Percentiles rank a stretch among this genome's conserved stretches.
phyloP scores from a whole-genome alignment of 345 rosid species.

The Syzygium jambos region DNA sequence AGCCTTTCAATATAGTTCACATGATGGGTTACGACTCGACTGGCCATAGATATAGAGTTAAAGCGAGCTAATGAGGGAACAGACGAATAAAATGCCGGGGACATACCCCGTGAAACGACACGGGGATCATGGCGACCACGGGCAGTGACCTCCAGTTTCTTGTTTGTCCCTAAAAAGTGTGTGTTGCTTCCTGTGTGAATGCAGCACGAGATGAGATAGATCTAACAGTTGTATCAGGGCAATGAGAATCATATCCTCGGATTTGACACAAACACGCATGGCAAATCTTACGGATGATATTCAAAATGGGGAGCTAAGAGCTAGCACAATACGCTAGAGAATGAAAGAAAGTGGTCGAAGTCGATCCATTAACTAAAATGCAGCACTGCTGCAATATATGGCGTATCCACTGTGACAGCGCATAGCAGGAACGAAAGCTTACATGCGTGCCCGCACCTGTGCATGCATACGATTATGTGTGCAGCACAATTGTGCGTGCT shows the following conservation, averaged over 20 bases:
- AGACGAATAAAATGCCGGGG: not conserved
- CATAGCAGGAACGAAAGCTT: not conserved
- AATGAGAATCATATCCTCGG: not conserved
- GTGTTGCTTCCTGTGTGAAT: conserved; percentile 56
- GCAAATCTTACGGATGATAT: not conserved
- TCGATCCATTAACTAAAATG: not conserved
- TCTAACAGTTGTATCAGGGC: not conserved
- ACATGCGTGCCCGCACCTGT: not conserved
- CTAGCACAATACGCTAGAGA: too few relatives aligned
- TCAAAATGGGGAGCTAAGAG: not conserved
- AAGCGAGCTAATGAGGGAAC: not conserved
- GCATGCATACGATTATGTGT: not conserved
- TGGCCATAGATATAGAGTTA: not conserved
- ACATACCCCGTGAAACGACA: conserved; percentile 77
- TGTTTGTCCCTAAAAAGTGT: conserved; percentile 72
- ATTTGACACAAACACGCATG: not conserved
- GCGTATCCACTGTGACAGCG: not conserved
- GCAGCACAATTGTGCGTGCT: not conserved
- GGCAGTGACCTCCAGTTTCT: conserved; percentile 64
- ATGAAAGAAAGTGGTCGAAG: not conserved
- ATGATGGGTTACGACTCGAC: not conserved
- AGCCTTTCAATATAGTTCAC: not conserved
- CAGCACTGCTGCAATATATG: not conserved
- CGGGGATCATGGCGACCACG: conserved; percentile 90
- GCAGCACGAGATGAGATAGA: not conserved